Conservation (phyloP, 768 basidiomycete species). For the Boletus reticuloceps region DNA sequence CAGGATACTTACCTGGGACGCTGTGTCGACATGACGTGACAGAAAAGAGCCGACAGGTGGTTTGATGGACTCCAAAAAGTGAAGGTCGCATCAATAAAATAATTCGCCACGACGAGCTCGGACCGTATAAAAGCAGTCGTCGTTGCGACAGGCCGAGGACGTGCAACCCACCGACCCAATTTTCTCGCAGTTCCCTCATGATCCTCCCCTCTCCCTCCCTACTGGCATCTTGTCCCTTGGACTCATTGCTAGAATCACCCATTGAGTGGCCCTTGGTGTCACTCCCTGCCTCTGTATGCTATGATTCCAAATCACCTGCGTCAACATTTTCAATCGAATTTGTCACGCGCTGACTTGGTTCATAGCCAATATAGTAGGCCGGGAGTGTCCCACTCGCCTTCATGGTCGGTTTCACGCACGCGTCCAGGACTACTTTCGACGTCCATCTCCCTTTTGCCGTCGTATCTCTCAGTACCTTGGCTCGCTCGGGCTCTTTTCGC, state of each 20-base stretch:
- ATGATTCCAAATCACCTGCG: constrained; percentile 37
- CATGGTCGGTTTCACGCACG: constrained; percentile 6
- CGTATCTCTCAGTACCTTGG: neutral
- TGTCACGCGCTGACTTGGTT: constrained; percentile 43
- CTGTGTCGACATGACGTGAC: constrained; percentile 22
- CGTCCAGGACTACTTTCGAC: neutral
- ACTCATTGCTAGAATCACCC: constrained; percentile 8
- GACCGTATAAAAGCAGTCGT: constrained; percentile 20
- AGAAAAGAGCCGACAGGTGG: constrained; percentile 7
- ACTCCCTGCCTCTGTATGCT: constrained; percentile 30
- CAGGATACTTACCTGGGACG: constrained; percentile 1
- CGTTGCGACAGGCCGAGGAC: neutral
- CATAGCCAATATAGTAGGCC: constrained; percentile 56
- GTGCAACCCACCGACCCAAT: constrained; percentile 2
- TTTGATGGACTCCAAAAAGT: constrained; percentile 10
- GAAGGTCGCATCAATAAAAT: constrained; percentile 2
- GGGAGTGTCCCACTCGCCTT: constrained; percentile 37
- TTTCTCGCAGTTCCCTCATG: neutral
- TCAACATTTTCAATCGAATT: constrained; percentile 34
- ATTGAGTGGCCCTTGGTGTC: constrained; percentile 28
- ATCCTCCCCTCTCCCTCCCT: neutral
- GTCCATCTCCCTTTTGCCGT: neutral
- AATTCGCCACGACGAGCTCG: neutral
- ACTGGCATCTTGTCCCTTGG: constrained; percentile 1
- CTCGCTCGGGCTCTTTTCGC: neutral